A percentile compares a stretch with the other conserved stretches of the same genome.
phyloP scores from a whole-genome alignment of 768 basidiomycete species.

The Trametes gibbosa region DNA sequence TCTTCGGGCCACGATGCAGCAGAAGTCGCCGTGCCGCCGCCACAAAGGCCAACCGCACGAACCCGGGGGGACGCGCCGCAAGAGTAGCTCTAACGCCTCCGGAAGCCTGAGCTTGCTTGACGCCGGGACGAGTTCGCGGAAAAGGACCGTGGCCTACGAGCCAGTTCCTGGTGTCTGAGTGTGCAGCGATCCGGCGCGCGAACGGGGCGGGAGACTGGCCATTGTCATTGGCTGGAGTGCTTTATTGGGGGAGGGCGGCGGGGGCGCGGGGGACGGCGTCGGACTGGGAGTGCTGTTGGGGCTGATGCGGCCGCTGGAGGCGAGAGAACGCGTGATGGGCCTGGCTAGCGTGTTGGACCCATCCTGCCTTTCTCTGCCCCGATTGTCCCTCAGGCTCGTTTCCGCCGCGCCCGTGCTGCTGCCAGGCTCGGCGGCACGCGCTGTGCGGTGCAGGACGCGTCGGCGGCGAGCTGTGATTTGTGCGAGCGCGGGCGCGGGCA shows the following conservation, averaged over 20 bases:
- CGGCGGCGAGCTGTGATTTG: too few species aligned
- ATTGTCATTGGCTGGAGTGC: too few species aligned
- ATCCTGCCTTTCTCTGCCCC: conserved; percentile 6
- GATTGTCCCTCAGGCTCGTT: conserved; percentile 1
- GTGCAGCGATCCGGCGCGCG: too few species aligned
- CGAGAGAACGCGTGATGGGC: conserved; percentile 18
- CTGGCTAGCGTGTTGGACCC: not conserved
- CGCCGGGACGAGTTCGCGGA: not conserved
- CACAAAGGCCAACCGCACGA: not conserved
- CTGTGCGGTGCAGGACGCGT: not conserved
- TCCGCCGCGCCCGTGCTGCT: not conserved
- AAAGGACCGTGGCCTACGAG: not conserved
- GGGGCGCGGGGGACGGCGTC: not conserved
- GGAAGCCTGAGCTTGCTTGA: conserved; percentile 6
- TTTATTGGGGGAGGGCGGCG: not conserved
- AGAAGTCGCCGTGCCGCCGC: not conserved
- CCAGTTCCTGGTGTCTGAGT: too few species aligned
- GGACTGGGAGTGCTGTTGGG: not conserved
- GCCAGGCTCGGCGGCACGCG: not conserved
- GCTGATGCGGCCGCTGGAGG: conserved; percentile 16
- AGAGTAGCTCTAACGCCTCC: not conserved
- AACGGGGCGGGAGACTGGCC: too few species aligned
- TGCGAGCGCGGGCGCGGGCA: too few species aligned
- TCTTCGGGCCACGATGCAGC: not conserved
- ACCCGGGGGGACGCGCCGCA: not conserved